Percentiles rank a stretch among this genome's conserved stretches.
phyloP scores from a whole-genome alignment of 164 flowering plant species.

The Magnolia sinica region DNA sequence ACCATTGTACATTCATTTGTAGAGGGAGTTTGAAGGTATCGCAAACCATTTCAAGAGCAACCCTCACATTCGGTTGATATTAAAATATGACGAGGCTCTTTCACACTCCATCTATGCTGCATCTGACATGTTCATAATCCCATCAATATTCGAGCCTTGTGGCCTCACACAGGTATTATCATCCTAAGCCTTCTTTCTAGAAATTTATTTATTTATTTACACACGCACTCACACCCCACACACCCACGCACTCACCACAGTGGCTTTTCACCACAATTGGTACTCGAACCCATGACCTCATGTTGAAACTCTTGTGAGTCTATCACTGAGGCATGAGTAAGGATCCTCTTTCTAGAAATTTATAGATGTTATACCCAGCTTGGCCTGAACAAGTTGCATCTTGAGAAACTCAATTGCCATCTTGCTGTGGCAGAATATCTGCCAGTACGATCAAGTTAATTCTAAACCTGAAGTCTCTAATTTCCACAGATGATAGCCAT shows the following conservation, averaged over 20 bases:
- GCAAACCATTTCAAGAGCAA: constrained; percentile 66
- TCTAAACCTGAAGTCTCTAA: constrained; percentile 1
- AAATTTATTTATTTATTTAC: too few species aligned
- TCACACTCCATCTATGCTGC: constrained; percentile 85
- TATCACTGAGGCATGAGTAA: too few species aligned
- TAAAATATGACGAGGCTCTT: constrained; percentile 89
- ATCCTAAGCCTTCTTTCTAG: background rate
- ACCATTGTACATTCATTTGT: constrained; percentile 13
- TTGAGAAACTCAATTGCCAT: background rate
- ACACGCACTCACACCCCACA: background rate
- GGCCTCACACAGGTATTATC: constrained; percentile 89
- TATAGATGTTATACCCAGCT: too few species aligned
- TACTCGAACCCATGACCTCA: too few species aligned
- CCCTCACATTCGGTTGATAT: constrained; percentile 62
- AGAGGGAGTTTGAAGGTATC: constrained; percentile 94
- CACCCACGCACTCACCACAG: too few species aligned
- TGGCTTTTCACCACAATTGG: too few species aligned
- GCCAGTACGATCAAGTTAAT: background rate
- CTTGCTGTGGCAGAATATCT: background rate
- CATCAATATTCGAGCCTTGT: constrained; percentile 97
- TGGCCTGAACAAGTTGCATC: background rate
- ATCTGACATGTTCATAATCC: constrained; percentile 89
- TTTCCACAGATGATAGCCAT: constrained; percentile 89
- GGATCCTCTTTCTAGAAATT: background rate
- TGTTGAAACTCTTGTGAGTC: too few species aligned